Evolutionary conservation across 441 rosid genomes (phyloP), one percentile per base, ranked within the genome.

Genomic region (Pelargonium cotyledonis): DNA sequence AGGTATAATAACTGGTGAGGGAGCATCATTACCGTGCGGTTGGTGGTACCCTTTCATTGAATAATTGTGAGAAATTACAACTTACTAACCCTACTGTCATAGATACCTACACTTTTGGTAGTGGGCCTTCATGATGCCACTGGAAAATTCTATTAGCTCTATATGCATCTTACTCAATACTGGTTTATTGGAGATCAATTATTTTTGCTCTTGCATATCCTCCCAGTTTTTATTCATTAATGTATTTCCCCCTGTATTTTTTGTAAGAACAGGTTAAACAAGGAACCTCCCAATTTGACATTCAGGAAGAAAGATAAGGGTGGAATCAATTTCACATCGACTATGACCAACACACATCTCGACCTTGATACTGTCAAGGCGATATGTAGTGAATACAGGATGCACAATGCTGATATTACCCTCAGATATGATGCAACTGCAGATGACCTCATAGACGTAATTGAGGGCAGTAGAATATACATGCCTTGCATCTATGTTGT

Each of bases 281-380:
- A 94, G 87, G 88, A 94, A 78, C 99, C 97, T n/a, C 99, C 97
- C 11, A 94, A 94, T 78, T 84, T 91, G 76, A 89, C 99, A 68
- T 94, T 94, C 85, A 87, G 97, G 83, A 91, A 89, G 87, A 94
- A 94, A 76, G 99, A 94, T 68, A 94, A 94, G 82, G 99, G 99
- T 67, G 99, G 99, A 47, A 88, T 94, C 77, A 89, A 86, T 82
- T 81, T 94, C 67, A 88, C 92, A 53, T 88, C 97, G 64, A 94
- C 96, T 26, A 95, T 88, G 72, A 58, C 97, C 7, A 78, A 81
- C 67, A 91, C 93, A 14, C 91, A 72, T 83, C 99, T 94, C 74
- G 99, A 94, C 81, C 88, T 88, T 55, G 99, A 94, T 0, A 94
- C 99, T 40, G 99, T 89, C 66, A 94, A 89, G 84, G 97, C 99